Evolutionary conservation across 805 yeast species (phyloP), one percentile per base, ranked within the genome.

Genomic region (Yarrowia sp.): DNA sequence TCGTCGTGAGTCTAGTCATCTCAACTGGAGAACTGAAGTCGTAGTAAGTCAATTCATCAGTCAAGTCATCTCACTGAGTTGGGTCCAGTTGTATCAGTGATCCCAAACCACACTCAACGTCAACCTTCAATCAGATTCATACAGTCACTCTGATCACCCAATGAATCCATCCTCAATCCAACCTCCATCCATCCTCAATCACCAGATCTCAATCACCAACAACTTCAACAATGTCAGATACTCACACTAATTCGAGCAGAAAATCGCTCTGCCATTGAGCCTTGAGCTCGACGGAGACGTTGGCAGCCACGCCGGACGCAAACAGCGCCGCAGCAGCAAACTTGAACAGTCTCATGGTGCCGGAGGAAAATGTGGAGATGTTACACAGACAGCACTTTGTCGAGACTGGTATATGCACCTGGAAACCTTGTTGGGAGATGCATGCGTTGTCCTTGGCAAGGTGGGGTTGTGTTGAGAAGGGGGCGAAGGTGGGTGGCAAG

Each of bases 211-310:
- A 14, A 32, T 32, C 18, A 7, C 41, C 4, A 16, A 3, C 35
- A 16, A 14, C n/a, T 8, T 32, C 18, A 6, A 5, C 19, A 6
- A 7, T 9, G 7, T 6, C 12, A 10, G 8, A 27, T 36, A 55
- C 61, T 55, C 47, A 55, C 61, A 55, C 61, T 16, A 55, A 16
- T 16, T 55, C 61, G n/a, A 39, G 29, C 25, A 55, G 29, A 27
- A 55, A 55, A 18, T 55, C 61, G 10, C 47, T 38, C 47, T 55
- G 47, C 61, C 61, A 55, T 38, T 38, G 47, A 38, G 61, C 61
- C 47, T 38, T 38, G 46, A 55, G 61, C 46, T 55, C 47, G 29
- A 39, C 61, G 10, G 46, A 13, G 10, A 55, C 61, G 27, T 38
- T 55, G 35, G 61, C 61, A 35, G 58, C 58, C 19, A 51, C 58